Base-by-base conservation (phyloP, 331 rosid genomes). In the Stylosanthes scabra region DNA sequence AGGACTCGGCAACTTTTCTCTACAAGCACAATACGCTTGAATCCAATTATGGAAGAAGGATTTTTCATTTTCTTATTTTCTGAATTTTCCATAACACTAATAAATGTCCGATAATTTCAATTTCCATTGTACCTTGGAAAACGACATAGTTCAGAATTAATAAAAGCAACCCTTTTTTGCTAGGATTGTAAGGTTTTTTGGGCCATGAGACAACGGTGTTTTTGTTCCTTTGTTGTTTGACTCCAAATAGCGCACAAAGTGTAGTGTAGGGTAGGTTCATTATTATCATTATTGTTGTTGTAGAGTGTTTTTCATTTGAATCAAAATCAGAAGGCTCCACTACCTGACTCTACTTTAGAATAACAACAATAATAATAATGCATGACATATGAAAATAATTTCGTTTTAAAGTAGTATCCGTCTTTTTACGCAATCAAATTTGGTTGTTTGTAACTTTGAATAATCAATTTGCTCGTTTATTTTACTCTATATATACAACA, bases 181-280 rank as follows among this genome's bases (percentile, higher is more conserved):
- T 55, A 9, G 11, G 1, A 20, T 56, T 56, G 5, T 46, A 10
- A 11, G 6, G 5, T 4, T 11, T 6, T 6, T 28, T 12, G 42
- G 65, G 25, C 8, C 11, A 29, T 28, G 45, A 59, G 65, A 59
- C 42, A 31, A 34, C 39, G 5, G 16, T 28, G n/a, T 61, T 61
- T 61, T 39, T 61, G 28, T 40, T 8, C 50, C 8, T 62, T 5
- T n/a, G 56, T 27, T 64, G 40, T 65, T 74, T 66, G 60, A 66
- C 74, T 57, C n/a, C 16, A 45, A 29, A 15, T 15, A 55, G 74
- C n/a, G 68, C 55, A 52, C 69, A 45, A 58, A 47, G 68, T 45
- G 59, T 54, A 20, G 46, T 1, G 46, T 42, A 42, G 46, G 7
- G 7, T 42, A 2, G 7, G 7, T 42, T 13, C 39, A 45, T 66